Evolutionary conservation across 495 filamentous ascomycete species (phyloP).

Genomic region (Penicillium daleae): DNA sequence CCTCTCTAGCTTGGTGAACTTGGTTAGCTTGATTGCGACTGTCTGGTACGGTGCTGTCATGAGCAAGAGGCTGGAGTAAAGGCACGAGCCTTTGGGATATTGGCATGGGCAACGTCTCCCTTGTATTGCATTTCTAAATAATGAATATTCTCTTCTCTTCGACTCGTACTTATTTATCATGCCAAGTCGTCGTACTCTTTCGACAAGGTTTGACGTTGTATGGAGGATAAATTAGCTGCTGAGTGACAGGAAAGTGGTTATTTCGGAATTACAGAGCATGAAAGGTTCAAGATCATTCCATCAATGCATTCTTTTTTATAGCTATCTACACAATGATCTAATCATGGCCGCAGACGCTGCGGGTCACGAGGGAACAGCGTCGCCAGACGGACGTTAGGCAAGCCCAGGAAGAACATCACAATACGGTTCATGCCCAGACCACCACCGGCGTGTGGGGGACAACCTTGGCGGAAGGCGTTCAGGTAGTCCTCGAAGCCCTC

Average conservation of each 20-base stretch:
- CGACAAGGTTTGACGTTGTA: too few species aligned
- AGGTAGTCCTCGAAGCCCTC: conserved; percentile 84
- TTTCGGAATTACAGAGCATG: background rate
- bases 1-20: conserved; percentile 71
- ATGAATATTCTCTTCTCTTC: background rate
- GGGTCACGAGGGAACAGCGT: conserved; percentile 84
- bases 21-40: conserved; percentile 66
- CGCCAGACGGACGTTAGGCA: conserved; percentile 80
- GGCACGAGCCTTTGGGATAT: background rate
- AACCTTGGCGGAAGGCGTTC: conserved; percentile 76
- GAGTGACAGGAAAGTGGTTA: background rate
- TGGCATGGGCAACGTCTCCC: background rate
- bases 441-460: conserved; percentile 82
- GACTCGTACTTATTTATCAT: too few species aligned
- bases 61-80: conserved; percentile 56
- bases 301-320: conserved; percentile 23
- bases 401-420: conserved; percentile 82
- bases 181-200: too few species aligned
- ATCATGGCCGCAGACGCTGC: conserved; percentile 74
- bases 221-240: too few species aligned
- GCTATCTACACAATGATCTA: conserved; percentile 22
- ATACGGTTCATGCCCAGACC: conserved; percentile 88
- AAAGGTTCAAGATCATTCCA: conserved; percentile 1
- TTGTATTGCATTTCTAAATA: background rate
- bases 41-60: conserved; percentile 75